phyloP scores from a whole-genome alignment of 2,329 filamentous ascomycete species.

The Fusarium sp. region DNA sequence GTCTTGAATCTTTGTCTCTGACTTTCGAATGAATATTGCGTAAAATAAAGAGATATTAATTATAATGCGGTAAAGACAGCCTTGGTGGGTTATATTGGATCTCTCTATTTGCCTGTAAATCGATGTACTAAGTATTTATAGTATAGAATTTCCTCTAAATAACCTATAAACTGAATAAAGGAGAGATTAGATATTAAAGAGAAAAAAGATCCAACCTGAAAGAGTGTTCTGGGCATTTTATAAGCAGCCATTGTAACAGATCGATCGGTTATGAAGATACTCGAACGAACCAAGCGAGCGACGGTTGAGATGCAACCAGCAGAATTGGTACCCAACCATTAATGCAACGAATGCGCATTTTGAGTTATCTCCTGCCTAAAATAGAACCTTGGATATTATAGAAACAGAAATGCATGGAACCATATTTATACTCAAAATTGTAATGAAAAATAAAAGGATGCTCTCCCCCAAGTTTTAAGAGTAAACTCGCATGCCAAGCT shows the following conservation, averaged over 20 bases:
- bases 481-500: slow-evolving; percentile 6
- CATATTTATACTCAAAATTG: background rate
- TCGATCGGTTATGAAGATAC: background rate
- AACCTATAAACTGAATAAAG: no score
- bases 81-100: no score
- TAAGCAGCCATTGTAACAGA: background rate
- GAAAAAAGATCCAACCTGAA: background rate
- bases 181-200: background rate
- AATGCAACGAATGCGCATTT: background rate
- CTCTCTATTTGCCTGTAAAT: background rate
- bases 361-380: background rate
- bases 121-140: background rate
- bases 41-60: background rate
- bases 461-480: background rate
- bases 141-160: background rate
- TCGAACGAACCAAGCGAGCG: background rate
- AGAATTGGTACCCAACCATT: background rate
- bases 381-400: background rate
- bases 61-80: background rate
- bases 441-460: background rate
- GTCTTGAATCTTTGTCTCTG: background rate
- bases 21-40: background rate
- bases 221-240: background rate
- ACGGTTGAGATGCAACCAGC: background rate
- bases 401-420: background rate